Evolutionary conservation across 805 yeast genomes (phyloP).

Genomic region (Metschnikowia reukaufii): DNA sequence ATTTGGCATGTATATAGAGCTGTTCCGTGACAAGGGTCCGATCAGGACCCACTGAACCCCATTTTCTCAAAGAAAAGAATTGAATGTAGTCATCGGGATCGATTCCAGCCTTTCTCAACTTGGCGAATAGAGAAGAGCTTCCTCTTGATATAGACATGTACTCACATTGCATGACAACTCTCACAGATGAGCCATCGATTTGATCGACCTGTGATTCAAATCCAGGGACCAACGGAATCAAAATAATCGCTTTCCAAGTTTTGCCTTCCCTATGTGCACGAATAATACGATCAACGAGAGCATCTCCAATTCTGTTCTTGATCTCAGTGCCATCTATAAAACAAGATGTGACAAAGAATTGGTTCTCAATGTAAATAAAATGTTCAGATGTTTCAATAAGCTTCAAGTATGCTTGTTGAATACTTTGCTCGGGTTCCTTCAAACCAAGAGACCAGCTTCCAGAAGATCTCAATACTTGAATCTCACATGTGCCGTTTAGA

Average conservation of each 20-base stretch:
- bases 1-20: conserved; percentile 89
- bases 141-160: conserved; percentile 93
- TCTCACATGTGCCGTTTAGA: conserved; percentile 83
- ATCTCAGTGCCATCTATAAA: conserved; percentile 80
- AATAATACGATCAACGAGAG: conserved; percentile 92
- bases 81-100: conserved; percentile 89
- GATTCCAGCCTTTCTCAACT: conserved; percentile 74
- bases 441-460: conserved; percentile 93
- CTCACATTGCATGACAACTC: conserved; percentile 96
- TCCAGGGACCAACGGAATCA: conserved; percentile 97
- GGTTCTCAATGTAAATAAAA: conserved; percentile 92
- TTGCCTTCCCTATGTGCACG: conserved; percentile 77
- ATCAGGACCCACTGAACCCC: conserved; percentile 88
- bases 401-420: conserved; percentile 89
- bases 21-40: conserved; percentile 82
- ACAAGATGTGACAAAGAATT: conserved; percentile 90
- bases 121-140: conserved; percentile 79
- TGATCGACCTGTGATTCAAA: conserved; percentile 91
- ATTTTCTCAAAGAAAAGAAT: conserved; percentile 87
- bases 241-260: conserved; percentile 85
- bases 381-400: conserved; percentile 90
- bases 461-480: conserved; percentile 85
- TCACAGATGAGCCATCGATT: conserved; percentile 90
- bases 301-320: conserved; percentile 91
- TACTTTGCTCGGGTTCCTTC: conserved; percentile 79